phyloP scores from a whole-genome alignment of 2,329 filamentous ascomycete genomes.

The Alternaria viburni region DNA sequence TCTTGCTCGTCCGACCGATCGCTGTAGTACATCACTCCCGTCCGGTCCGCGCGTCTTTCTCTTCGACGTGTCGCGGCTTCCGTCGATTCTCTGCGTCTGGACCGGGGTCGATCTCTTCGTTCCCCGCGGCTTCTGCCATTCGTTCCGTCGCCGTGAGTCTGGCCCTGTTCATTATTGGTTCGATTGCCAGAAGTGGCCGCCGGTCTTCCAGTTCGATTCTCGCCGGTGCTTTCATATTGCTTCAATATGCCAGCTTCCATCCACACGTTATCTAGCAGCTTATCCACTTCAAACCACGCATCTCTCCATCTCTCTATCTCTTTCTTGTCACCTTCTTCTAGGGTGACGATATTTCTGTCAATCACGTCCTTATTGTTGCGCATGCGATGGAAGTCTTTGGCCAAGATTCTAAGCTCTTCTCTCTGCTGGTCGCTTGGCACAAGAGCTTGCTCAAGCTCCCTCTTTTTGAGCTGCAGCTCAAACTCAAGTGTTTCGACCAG shows the following conservation, averaged over 20 bases:
- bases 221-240: neutral
- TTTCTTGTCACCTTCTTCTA: neutral
- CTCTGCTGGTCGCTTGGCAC: neutral
- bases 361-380: neutral
- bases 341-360: neutral
- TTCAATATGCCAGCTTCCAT: neutral
- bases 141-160: neutral
- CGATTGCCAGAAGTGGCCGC: too few species aligned
- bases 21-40: too few species aligned
- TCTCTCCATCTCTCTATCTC: neutral
- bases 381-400: neutral
- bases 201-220: neutral
- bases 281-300: neutral
- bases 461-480: neutral
- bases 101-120: neutral
- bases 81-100: neutral
- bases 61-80: too few species aligned
- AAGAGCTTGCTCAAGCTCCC: neutral
- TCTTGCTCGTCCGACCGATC: neutral
- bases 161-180: too few species aligned
- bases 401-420: neutral
- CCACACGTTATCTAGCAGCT: neutral
- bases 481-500: neutral
- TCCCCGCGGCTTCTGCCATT: neutral
- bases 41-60: too few species aligned